These are phyloP conservation scores for Fusarium austroafricanum DNA, from an alignment of 2,329 filamentous ascomycete genomes.

Conservation along the genomic window DNA sequence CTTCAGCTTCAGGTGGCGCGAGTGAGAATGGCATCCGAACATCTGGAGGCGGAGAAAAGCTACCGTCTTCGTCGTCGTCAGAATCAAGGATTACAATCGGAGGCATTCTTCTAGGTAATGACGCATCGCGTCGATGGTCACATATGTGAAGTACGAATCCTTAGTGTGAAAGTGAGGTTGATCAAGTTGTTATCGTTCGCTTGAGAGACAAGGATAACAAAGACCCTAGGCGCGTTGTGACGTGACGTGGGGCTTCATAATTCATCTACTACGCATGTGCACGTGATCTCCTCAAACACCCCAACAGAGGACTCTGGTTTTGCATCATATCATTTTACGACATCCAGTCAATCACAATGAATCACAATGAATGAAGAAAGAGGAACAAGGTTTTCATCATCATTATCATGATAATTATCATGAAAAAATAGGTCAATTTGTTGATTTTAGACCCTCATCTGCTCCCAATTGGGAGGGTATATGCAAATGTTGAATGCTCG, in stretches of 20 bases:
- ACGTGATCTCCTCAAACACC: constrained; percentile 28
- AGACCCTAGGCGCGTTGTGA: constrained; percentile 28
- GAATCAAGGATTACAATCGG: constrained; percentile 54
- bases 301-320: neutral
- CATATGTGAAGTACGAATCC: neutral
- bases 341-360: neutral
- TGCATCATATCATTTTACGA: neutral
- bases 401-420: constrained; percentile 6
- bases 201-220: constrained; percentile 1
- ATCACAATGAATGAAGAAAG: neutral
- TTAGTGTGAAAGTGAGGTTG: constrained; percentile 1
- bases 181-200: constrained; percentile 16
- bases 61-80: constrained; percentile 52
- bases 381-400: constrained; percentile 34
- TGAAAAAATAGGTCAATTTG: constrained; percentile 46
- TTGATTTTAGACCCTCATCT: constrained; percentile 47
- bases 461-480: constrained; percentile 51
- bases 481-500: constrained; percentile 57
- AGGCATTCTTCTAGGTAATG: constrained; percentile 34
- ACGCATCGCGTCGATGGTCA: constrained; percentile 11
- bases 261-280: constrained; percentile 28
- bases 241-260: constrained; percentile 21
- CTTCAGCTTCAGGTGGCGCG: neutral
- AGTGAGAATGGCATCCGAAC: constrained; percentile 5
- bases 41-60: constrained; percentile 36